A percentile compares a stretch with the other conserved stretches of the same genome.
phyloP scores from a whole-genome alignment of 306 rosid species.

The Calophaca sinica region DNA sequence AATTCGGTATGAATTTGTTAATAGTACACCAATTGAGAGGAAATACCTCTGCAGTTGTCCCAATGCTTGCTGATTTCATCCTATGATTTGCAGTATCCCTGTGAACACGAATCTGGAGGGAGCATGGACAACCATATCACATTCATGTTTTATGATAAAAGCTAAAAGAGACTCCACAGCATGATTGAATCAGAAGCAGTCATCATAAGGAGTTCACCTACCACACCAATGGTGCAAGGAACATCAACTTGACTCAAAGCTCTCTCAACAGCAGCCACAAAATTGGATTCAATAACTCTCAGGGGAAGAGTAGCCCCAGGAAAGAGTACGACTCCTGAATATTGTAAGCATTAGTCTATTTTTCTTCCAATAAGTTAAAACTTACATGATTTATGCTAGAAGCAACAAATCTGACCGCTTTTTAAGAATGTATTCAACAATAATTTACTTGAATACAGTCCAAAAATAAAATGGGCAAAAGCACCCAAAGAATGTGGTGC shows the following conservation, averaged over 20 bases:
- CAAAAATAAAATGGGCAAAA: slow-evolving; percentile 25
- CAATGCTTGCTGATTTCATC: slow-evolving; percentile 64
- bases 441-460: slow-evolving; percentile 1
- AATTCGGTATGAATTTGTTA: slow-evolving; percentile 28
- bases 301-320: slow-evolving; percentile 93
- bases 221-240: slow-evolving; percentile 90
- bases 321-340: slow-evolving; percentile 90
- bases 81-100: slow-evolving; percentile 52
- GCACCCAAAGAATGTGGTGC: background rate
- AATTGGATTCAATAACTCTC: slow-evolving; percentile 70
- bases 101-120: slow-evolving; percentile 67
- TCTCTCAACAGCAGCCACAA: slow-evolving; percentile 73
- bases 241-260: slow-evolving; percentile 70
- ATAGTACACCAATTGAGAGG: slow-evolving; percentile 28
- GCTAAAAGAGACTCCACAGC: slow-evolving; percentile 22
- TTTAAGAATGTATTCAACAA: slow-evolving; percentile 27
- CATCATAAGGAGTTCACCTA: slow-evolving; percentile 56
- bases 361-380: slow-evolving; percentile 4
- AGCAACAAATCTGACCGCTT: slow-evolving; percentile 31
- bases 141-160: slow-evolving; percentile 36
- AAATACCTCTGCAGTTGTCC: slow-evolving; percentile 92
- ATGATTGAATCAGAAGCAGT: slow-evolving; percentile 26
- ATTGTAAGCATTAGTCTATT: slow-evolving; percentile 33
- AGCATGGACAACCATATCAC: slow-evolving; percentile 11
- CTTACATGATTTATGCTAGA: slow-evolving; percentile 7